phyloP scores from a whole-genome alignment of 2,329 filamentous ascomycete species.

The Domatiomyces catenatus region DNA sequence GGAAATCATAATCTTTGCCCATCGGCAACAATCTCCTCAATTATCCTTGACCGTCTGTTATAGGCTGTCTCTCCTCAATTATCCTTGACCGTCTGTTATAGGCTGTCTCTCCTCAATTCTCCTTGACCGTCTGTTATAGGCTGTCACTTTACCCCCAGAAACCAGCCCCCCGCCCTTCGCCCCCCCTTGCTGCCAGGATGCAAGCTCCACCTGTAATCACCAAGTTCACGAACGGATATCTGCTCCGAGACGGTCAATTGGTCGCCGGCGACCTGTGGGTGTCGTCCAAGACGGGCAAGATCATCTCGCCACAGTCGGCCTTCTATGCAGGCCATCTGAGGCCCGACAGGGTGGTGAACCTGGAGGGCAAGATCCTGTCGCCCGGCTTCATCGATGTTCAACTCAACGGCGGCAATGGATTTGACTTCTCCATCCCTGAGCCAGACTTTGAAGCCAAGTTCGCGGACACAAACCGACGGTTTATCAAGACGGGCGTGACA shows the following conservation, averaged over 20 bases:
- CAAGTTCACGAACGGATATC: slow-evolving; percentile 76
- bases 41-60: neutral
- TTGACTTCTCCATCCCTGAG: slow-evolving; percentile 69
- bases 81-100: neutral
- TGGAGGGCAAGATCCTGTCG: slow-evolving; percentile 66
- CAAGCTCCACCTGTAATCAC: slow-evolving; percentile 34
- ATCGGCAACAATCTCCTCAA: neutral
- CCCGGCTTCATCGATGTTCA: slow-evolving; percentile 84
- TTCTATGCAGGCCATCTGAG: slow-evolving; percentile 34
- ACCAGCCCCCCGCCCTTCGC: neutral
- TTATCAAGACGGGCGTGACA: slow-evolving; percentile 70
- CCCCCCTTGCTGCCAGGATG: neutral
- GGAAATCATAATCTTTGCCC: neutral
- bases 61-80: neutral
- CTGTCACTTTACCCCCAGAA: neutral
- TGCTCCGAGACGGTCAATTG: slow-evolving; percentile 53
- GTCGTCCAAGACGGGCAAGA: slow-evolving; percentile 64
- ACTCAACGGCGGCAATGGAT: slow-evolving; percentile 81
- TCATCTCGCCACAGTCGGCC: slow-evolving; percentile 53
- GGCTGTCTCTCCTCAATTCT: neutral
- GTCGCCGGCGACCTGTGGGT: slow-evolving; percentile 78
- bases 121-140: neutral
- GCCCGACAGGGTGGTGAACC: slow-evolving; percentile 61
- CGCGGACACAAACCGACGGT: slow-evolving; percentile 50
- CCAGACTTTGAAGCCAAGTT: slow-evolving; percentile 58